Evolutionary conservation across 2,329 filamentous ascomycete genomes (phyloP), one percentile per base, ranked within the genome.

Genomic region (Diaporthe amygdali): DNA sequence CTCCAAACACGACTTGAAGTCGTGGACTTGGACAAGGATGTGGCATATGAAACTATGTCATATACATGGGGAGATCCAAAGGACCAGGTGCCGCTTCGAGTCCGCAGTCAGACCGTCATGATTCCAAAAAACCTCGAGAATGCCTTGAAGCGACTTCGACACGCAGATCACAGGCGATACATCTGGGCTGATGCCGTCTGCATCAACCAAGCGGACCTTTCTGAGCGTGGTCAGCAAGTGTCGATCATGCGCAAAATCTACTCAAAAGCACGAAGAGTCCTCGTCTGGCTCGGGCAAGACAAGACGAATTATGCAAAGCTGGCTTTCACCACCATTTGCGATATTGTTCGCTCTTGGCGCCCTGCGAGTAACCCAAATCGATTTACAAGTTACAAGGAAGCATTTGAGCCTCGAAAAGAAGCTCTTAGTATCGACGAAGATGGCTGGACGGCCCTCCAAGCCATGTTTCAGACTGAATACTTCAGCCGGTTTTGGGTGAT

Each of bases 401-500:
- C 49, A 2, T 32, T 73, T 2, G 69, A 73, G 30, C 67, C 72
- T 39, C 59, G n/a, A 41, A 47, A 66, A 34, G 47, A 66, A 8
- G 37, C 49, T 5, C 39, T 70, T 12, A 51, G 20, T 12, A 39
- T 72, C n/a, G 61, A 70, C 39, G 44, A 70, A 25, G 39, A 49
- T n/a, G 52, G 63, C 14, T 73, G 70, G 70, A 66, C 69, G 14
- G 70, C 72, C 20, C 70, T 73, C 34, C 61, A 66, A 22, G 52
- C 70, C 14, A 51, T 72, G 61, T 73, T 72, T 37, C 70, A 73
- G 30, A 56, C 63, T 3, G 63, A 68, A 20, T 74, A 73, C 47
- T 74, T 74, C 46, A 68, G 46, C 14, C 61, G 73, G 5, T 74
- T 73, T 20, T 74, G 73, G 73, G 71, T 74, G 14, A 71, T 74